Evolutionary conservation across 169 alveolate species (phyloP).

Genomic region (Plasmodium fragile): DNA sequence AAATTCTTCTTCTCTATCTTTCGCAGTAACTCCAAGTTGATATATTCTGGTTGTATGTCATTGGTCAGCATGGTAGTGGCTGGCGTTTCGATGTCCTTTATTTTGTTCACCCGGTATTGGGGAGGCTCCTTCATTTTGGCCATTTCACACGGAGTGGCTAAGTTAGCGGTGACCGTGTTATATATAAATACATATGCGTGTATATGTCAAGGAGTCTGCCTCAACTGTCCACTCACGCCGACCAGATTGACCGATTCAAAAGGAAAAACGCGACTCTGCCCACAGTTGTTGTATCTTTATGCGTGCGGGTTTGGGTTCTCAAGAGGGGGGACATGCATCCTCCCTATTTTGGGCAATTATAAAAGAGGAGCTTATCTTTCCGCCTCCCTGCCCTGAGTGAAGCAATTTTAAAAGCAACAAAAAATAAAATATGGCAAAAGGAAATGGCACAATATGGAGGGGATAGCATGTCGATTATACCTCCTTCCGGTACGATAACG

Average conservation of each 20-base stretch:
- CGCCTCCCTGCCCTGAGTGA: neutral
- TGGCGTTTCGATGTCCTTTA: slow-evolving; percentile 67
- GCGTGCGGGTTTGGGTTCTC: neutral
- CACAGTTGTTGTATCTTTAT: neutral
- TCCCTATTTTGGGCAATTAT: neutral
- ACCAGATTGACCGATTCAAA: neutral
- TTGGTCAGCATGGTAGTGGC: slow-evolving; percentile 57
- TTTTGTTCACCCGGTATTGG: slow-evolving; percentile 19
- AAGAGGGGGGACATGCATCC: neutral
- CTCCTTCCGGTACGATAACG: neutral
- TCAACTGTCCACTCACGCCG: neutral
- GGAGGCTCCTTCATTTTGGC: neutral
- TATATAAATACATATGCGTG: neutral
- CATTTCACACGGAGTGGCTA: neutral
- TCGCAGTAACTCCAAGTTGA: slow-evolving; percentile 42
- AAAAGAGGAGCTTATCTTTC: neutral
- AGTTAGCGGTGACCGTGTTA: neutral
- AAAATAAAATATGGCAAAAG: neutral
- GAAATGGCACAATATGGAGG: neutral
- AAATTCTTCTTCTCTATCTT: slow-evolving; percentile 6
- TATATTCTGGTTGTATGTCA: slow-evolving; percentile 51
- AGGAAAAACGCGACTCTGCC: neutral
- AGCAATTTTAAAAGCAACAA: neutral
- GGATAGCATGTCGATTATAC: neutral
- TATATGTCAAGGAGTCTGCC: neutral